Percentiles rank a stretch among this genome's conserved stretches.
phyloP scores from a whole-genome alignment of 1,284 basidiomycete genomes.

The Chondrostereum purpureum region DNA sequence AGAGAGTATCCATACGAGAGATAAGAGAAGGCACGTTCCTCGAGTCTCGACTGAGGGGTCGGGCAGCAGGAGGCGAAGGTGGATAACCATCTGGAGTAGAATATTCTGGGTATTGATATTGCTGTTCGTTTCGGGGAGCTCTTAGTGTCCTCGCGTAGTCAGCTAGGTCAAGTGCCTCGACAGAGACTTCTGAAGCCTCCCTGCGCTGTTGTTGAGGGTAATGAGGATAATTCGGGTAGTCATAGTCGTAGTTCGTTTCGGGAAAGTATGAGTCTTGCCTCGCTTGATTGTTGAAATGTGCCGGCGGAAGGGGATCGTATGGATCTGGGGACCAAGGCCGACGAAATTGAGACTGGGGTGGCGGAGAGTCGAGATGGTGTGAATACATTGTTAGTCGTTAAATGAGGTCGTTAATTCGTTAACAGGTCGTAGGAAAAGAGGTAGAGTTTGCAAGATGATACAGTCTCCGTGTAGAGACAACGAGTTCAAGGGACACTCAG shows the following conservation, averaged over 20 bases:
- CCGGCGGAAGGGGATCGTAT: slow-evolving; percentile 43
- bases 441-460: background rate
- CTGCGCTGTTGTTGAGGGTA: slow-evolving; percentile 24
- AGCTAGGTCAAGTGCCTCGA: slow-evolving; percentile 64
- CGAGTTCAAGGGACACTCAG: background rate
- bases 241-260: slow-evolving; percentile 17
- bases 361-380: slow-evolving; percentile 43
- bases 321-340: slow-evolving; percentile 63
- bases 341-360: slow-evolving; percentile 43
- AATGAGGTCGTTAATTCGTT: slow-evolving; percentile 8
- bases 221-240: slow-evolving; percentile 13
- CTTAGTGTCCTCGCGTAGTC: slow-evolving; percentile 53
- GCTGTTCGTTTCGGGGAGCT: slow-evolving; percentile 24
- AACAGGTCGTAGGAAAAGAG: slow-evolving; percentile 14
- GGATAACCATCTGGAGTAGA: slow-evolving; percentile 17
- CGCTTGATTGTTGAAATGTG: slow-evolving; percentile 7
- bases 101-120: slow-evolving; percentile 18
- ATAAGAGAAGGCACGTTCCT: slow-evolving; percentile 39
- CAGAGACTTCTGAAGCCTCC: slow-evolving; percentile 55
- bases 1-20: slow-evolving; percentile 38
- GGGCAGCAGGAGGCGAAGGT: slow-evolving; percentile 29
- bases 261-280: slow-evolving; percentile 7
- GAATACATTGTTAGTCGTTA: slow-evolving; percentile 28
- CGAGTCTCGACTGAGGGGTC: slow-evolving; percentile 32
- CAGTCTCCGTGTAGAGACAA: background rate